A percentile compares a stretch with the other conserved stretches of the same genome.
phyloP scores from a whole-genome alignment of 2,329 filamentous ascomycete species.

The Cephalotrichum gorgonifer region DNA sequence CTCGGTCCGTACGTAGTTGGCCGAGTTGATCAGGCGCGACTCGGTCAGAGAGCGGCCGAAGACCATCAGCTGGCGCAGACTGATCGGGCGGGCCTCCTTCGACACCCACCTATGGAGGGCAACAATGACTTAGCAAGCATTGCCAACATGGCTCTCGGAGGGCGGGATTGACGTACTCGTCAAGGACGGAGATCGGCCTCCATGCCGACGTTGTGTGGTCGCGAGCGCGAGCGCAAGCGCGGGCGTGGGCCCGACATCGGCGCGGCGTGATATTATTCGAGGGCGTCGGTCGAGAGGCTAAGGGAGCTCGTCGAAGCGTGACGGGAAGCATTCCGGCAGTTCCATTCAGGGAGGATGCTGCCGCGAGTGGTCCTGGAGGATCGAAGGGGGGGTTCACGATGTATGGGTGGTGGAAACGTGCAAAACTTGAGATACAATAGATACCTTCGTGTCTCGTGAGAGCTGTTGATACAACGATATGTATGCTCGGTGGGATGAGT shows the following conservation, averaged over 20 bases:
- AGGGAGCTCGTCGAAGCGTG: constrained; percentile 2
- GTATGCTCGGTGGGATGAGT: too few species aligned
- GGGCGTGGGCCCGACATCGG: neutral
- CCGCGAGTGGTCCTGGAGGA: too few species aligned
- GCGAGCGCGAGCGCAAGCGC: neutral
- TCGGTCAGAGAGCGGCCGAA: constrained; percentile 93
- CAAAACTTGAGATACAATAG: too few species aligned
- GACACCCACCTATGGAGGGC: constrained; percentile 66
- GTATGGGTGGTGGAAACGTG: too few species aligned
- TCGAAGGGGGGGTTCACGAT: too few species aligned
- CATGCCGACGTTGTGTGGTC: constrained; percentile 28
- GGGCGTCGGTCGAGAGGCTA: neutral
- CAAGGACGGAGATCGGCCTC: constrained; percentile 53
- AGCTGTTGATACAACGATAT: too few species aligned
- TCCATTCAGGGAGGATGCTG: constrained; percentile 1
- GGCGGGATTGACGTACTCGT: constrained; percentile 40
- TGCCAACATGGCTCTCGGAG: neutral
- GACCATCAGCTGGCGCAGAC: constrained; percentile 89
- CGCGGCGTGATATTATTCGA: neutral
- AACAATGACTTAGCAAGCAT: neutral
- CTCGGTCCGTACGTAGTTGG: constrained; percentile 95
- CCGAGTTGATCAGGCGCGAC: constrained; percentile 78
- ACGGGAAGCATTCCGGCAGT: constrained; percentile 4
- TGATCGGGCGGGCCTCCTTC: constrained; percentile 88
- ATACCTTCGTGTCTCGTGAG: too few species aligned